phyloP scores from a whole-genome alignment of 306 rosid species.

The Amphicarpaea edgeworthii region DNA sequence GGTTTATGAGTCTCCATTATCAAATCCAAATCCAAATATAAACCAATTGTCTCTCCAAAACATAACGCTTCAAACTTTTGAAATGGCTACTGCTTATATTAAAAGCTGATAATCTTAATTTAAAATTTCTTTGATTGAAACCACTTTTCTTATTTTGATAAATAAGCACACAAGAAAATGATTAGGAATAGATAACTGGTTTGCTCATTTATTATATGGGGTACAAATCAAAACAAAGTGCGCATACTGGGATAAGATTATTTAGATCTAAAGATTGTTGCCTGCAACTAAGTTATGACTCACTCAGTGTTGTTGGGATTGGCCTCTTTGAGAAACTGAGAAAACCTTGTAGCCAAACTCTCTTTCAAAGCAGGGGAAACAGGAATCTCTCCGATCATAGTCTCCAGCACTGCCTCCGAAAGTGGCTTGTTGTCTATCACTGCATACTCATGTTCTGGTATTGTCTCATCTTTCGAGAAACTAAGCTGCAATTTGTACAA shows the following conservation, averaged over 20 bases:
- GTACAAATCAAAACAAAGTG: background rate
- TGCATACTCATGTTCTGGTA: constrained; percentile 51
- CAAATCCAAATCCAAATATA: no score
- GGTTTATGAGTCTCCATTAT: no score
- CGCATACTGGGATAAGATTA: no score
- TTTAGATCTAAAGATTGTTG: background rate
- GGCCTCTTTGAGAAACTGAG: constrained; percentile 40
- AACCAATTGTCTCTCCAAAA: no score
- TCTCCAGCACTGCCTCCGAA: constrained; percentile 70
- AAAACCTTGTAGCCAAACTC: constrained; percentile 64
- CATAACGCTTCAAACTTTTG: no score
- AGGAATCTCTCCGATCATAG: constrained; percentile 74
- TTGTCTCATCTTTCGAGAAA: constrained; percentile 69
- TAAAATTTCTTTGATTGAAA: no score
- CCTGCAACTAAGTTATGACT: no score
- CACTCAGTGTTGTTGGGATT: background rate
- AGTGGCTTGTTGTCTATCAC: constrained; percentile 66
- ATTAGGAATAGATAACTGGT: background rate
- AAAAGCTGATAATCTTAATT: no score
- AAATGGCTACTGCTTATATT: no score
- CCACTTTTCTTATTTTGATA: no score
- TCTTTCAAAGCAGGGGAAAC: constrained; percentile 77
- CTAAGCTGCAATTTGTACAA: constrained; percentile 52
- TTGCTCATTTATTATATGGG: background rate
- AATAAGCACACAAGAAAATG: background rate